phyloP scores from a whole-genome alignment of 2,329 filamentous ascomycete species.

The Grosmannia huntii region DNA sequence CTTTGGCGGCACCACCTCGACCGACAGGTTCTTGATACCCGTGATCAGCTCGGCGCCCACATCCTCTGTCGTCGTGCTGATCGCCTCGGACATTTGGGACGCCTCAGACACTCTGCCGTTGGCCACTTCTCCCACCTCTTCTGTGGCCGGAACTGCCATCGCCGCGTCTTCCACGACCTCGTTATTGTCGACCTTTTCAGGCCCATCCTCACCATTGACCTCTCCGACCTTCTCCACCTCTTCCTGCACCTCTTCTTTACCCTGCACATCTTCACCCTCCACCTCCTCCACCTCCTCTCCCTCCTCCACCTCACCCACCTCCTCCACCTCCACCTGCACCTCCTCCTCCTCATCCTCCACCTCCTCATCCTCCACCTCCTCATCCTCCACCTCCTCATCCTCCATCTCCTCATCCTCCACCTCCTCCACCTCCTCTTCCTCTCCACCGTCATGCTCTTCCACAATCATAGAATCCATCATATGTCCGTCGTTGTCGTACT shows the following conservation, averaged over 20 bases:
- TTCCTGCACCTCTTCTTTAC: conserved; percentile 22
- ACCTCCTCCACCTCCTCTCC: not conserved
- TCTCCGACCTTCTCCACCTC: not conserved
- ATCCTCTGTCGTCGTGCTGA: conserved; percentile 26
- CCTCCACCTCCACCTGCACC: conserved; percentile 11
- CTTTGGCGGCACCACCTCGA: conserved; percentile 20
- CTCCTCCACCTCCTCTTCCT: conserved; percentile 24
- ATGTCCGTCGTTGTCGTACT: conserved; percentile 29
- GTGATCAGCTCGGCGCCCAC: conserved; percentile 45
- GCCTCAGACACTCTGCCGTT: not conserved
- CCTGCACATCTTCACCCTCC: not conserved
- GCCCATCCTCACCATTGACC: conserved; percentile 9
- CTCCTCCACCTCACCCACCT: conserved; percentile 12
- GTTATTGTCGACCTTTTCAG: not conserved
- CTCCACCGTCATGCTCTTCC: conserved; percentile 23
- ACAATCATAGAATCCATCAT: conserved; percentile 27
- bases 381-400: not conserved
- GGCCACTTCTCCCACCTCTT: not conserved
- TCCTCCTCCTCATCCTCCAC: conserved; percentile 24
- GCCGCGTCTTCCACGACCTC: not conserved
- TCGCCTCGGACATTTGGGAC: not conserved
- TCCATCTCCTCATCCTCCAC: conserved; percentile 9
- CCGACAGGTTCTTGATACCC: conserved; percentile 39
- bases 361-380: conserved; percentile 7
- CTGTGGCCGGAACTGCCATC: not conserved